Evolutionary conservation across 257 asterid species (phyloP).

Genomic region (Forsythia suspensa): DNA sequence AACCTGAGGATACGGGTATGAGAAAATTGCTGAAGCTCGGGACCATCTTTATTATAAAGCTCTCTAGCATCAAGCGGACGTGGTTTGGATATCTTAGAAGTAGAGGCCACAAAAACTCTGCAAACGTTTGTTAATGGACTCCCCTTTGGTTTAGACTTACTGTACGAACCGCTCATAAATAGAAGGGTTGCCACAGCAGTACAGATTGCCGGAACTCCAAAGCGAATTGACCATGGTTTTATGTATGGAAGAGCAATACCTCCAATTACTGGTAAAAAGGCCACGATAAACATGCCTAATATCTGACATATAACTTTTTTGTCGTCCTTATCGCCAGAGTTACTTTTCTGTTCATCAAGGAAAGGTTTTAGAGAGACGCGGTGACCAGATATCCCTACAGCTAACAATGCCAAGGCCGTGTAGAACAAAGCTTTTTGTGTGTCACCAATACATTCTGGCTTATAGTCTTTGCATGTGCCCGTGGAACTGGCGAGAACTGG

Average conservation of each 20-base stretch:
- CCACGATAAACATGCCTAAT: background rate
- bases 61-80: background rate
- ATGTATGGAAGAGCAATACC: constrained; percentile 52
- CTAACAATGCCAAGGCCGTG: constrained; percentile 42
- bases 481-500: constrained; percentile 42
- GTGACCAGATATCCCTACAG: constrained; percentile 43
- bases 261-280: constrained; percentile 29
- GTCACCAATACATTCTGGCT: constrained; percentile 43
- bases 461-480: constrained; percentile 39
- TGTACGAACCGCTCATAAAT: constrained; percentile 23
- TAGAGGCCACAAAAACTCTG: constrained; percentile 47
- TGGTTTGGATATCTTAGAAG: constrained; percentile 10
- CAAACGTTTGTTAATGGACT: constrained; percentile 42
- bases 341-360: constrained; percentile 23
- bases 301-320: background rate
- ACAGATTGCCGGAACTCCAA: constrained; percentile 54
- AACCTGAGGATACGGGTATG: background rate
- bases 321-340: background rate
- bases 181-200: constrained; percentile 25
- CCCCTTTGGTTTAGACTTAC: constrained; percentile 11
- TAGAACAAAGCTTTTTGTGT: constrained; percentile 51
- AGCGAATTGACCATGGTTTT: constrained; percentile 48
- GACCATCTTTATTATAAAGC: background rate
- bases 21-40: background rate
- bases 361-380: constrained; percentile 30